These are phyloP conservation scores for Apiotrichum mycotoxinovorans DNA, from an alignment of 1,284 basidiomycete genomes.

Conservation along the genomic window DNA sequence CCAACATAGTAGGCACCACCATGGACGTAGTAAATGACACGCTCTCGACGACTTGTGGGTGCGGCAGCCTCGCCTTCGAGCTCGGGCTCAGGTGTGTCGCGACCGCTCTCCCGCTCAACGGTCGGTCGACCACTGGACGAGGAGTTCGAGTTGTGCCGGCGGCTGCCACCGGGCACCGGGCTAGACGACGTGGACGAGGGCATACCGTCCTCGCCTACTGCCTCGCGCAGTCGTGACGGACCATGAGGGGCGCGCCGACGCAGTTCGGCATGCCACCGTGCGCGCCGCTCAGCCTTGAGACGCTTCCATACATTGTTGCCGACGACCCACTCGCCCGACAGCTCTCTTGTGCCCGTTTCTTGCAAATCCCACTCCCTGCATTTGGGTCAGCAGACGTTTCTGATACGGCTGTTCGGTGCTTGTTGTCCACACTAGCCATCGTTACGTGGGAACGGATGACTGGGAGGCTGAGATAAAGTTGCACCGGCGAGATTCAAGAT, in stretches of 20 bases:
- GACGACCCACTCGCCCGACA: conserved; percentile 95
- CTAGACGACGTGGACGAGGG: not conserved
- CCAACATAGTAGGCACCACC: conserved; percentile 95
- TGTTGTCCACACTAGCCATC: too few species aligned
- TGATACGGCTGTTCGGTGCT: not conserved
- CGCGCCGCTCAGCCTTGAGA: conserved; percentile 78
- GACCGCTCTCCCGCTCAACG: not conserved
- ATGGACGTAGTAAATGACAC: conserved; percentile 88
- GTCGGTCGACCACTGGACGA: not conserved
- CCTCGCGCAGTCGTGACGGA: conserved; percentile 12
- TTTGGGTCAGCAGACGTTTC: conserved; percentile 1
- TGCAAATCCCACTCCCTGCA: conserved; percentile 62
- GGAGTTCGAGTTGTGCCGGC: not conserved
- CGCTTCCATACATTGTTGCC: conserved; percentile 84
- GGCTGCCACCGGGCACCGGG: not conserved
- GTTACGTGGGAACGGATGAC: not conserved
- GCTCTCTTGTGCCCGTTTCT: conserved; percentile 74
- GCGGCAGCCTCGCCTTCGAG: conserved; percentile 19
- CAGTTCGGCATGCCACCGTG: conserved; percentile 26
- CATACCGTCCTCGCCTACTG: not conserved
- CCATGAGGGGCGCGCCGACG: conserved; percentile 6
- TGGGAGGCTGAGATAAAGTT: not conserved
- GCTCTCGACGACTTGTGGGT: conserved; percentile 56
- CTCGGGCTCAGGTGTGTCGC: conserved; percentile 22
- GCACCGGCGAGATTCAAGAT: not conserved